Evolutionary conservation across 108 stramenopile genomes (phyloP), one percentile per base, ranked within the genome.

Genomic region (Cyclotella baltica): DNA sequence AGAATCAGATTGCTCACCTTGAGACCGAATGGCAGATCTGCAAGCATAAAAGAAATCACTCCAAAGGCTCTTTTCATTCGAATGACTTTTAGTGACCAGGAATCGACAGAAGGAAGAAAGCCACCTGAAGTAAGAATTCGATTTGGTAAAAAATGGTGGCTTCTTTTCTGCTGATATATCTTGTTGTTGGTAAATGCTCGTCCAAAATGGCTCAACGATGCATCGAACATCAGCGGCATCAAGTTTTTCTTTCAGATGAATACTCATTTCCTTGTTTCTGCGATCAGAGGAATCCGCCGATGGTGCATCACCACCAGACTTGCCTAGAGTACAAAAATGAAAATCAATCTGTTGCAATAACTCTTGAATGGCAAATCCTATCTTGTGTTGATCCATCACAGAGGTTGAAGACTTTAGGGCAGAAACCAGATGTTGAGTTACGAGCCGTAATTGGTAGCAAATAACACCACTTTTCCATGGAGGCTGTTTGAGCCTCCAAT

Each of bases 201-300:
- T 73, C 92, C 92, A 97, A 64, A 85, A 97, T 28, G 96, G 93
- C 66, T 93, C 93, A n/a, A 97, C 86, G 25, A 88, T 47, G 31
- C 88, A 83, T 18, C 83, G 70, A 4, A 95, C 93, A 23, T 84
- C 87, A 15, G 87, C 86, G 37, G 91, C 69, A 10, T 73, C 70
- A 13, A 97, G 85, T 64, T 87, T 85, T 40, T 82, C 78, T 55
- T 57, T 69, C 22, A 96, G 85, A 89, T 85, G 90, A 38, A 75
- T 75, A 34, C 77, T 85, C 95, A 96, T 96, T 57, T 70, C 28
- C 37, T 76, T 85, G 1, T 10, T 33, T 10, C 51, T 36, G 18
- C 48, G 53, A 35, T 38, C 46, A 29, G 75, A 33, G n/a, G 15
- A 33, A 16, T 52, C 28, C 51, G 4, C 66, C 43, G 58, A 59